Evolutionary conservation across 2,329 filamentous ascomycete genomes (phyloP).

Genomic region (Pseudogymnoascus sp.): DNA sequence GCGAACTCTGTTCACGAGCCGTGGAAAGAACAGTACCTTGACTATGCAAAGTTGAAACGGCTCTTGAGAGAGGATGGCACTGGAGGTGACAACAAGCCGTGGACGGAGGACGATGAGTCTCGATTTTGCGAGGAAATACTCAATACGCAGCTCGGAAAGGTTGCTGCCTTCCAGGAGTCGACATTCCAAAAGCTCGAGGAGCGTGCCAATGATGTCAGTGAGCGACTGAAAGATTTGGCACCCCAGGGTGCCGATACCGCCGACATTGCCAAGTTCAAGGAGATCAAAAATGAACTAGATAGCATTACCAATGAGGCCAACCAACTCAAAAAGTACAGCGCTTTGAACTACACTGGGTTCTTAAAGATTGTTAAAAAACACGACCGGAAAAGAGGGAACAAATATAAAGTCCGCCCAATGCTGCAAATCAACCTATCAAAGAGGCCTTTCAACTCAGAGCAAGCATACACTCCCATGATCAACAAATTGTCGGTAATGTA

Average conservation of each 20-base stretch:
- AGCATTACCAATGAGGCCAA: slow-evolving; percentile 83
- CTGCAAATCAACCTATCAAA: slow-evolving; percentile 85
- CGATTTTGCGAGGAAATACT: slow-evolving; percentile 91
- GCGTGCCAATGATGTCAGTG: slow-evolving; percentile 50
- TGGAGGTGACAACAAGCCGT: slow-evolving; percentile 54
- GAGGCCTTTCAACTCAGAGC: slow-evolving; percentile 87
- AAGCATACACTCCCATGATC: slow-evolving; percentile 79
- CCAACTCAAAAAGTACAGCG: slow-evolving; percentile 90
- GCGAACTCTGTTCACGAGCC: slow-evolving; percentile 72
- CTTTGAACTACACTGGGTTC: slow-evolving; percentile 95
- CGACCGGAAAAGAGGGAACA: slow-evolving; percentile 80
- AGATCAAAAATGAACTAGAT: slow-evolving; percentile 76
- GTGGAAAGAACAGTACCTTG: slow-evolving; percentile 92
- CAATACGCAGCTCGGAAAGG: slow-evolving; percentile 92
- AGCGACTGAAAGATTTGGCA: slow-evolving; percentile 75
- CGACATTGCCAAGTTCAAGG: slow-evolving; percentile 52
- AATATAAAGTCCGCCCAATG: slow-evolving; percentile 85
- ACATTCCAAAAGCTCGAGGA: slow-evolving; percentile 57
- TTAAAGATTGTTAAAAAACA: slow-evolving; percentile 99
- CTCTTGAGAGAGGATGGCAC: slow-evolving; percentile 71
- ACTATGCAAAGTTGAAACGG: slow-evolving; percentile 88
- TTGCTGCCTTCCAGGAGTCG: slow-evolving; percentile 79
- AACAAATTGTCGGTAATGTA: slow-evolving; percentile 94
- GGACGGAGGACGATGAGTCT: slow-evolving; percentile 93
- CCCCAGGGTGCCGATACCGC: slow-evolving; percentile 47